Conservation (phyloP, 768 basidiomycete genomes). For the Macrolepiota dolichaula region DNA sequence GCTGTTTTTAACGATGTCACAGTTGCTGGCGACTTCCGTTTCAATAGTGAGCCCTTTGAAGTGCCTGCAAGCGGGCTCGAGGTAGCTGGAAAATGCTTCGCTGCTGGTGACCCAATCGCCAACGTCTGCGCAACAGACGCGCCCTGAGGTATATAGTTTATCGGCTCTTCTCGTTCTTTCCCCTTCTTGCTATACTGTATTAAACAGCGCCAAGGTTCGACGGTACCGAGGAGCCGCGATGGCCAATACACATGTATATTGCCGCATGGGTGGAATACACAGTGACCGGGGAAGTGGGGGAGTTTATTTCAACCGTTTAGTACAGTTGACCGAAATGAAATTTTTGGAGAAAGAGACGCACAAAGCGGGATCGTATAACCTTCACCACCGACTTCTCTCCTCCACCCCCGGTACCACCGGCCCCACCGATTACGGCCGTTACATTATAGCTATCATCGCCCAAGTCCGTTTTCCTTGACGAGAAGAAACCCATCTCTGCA, state of each 20-base stretch:
- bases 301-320: conserved; percentile 16
- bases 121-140: conserved; percentile 34
- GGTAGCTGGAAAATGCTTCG: conserved; percentile 17
- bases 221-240: not conserved
- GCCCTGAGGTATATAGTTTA: conserved; percentile 27
- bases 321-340: conserved; percentile 6
- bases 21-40: conserved; percentile 9
- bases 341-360: conserved; percentile 29
- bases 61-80: conserved; percentile 22
- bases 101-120: conserved; percentile 13
- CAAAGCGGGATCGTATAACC: conserved; percentile 61
- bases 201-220: not conserved
- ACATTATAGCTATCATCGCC: conserved; percentile 33
- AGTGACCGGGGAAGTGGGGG: conserved; percentile 1
- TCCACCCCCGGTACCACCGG: conserved; percentile 16
- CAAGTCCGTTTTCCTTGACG: conserved; percentile 40
- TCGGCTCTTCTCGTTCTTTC: conserved; percentile 46
- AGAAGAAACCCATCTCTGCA: conserved; percentile 54
- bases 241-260: conserved; percentile 3
- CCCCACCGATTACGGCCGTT: conserved; percentile 20
- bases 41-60: conserved; percentile 5
- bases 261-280: not conserved
- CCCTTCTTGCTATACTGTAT: conserved; percentile 58
- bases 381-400: conserved; percentile 47
- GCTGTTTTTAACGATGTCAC: not conserved